Evolutionary conservation across 306 rosid genomes (phyloP), one percentile per base, ranked within the genome.

Genomic region (Dalbergia cultrata): DNA sequence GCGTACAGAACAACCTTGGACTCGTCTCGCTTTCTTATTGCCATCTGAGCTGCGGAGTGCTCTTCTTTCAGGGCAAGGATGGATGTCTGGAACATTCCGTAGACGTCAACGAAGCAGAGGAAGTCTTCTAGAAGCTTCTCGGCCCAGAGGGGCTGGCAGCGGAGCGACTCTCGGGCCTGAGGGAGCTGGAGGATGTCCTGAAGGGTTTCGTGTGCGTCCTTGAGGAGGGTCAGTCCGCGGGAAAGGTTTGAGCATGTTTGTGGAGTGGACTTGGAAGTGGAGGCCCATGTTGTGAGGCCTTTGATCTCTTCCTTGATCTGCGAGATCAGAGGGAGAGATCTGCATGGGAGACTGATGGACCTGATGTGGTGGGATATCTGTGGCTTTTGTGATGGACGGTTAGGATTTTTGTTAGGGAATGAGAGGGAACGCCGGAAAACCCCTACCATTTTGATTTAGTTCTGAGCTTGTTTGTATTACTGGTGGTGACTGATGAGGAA

Each of bases 301-400:
- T 77, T 65, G 88, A 87, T 87, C 43, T 86, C 86, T 0, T 90
- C 86, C 50, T 87, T 89, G 86, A 95, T 90, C 75, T 85, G 93
- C n/a, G 97, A 87, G 63, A 91, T 84, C 87, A 91, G 37, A 3
- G 95, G 98, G 82, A 92, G 98, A 4, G 98, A 84, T 89, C 97
- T 86, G 88, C 90, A 90, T 9, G 98, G 98, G 35, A 95, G 97
- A 92, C 95, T 91, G 77, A 92, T 84, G 83, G 97, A 92, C 74
- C 98, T 86, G 72, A 81, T 81, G 90, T 92, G 97, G 83, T 87
- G 91, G 11, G 97, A 91, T 21, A 92, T 70, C 13, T 60, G 21
- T 5, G 89, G 91, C 8, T 85, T 88, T 3, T 21, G 64, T 31
- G 81, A 62, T 62, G 90, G 87, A 85, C 90, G 91, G 88, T 81